Conservation (phyloP, 177 flowering plant genomes). For the Telopea speciosissima region DNA sequence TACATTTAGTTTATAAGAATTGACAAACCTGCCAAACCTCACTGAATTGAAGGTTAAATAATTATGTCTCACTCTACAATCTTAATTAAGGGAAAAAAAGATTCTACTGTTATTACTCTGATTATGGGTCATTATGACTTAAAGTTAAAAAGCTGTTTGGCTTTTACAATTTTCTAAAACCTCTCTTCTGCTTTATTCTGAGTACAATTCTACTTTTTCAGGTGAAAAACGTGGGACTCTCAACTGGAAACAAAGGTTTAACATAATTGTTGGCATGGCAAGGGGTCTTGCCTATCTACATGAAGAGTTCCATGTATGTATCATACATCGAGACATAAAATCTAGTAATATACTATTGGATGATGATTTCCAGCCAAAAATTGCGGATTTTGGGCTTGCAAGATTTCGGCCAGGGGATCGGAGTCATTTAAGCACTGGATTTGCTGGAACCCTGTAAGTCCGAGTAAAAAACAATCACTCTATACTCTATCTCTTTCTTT, state of each 20-base stretch:
- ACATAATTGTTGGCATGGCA: conserved; percentile 45
- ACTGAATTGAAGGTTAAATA: too few species aligned
- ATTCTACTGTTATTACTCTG: too few species aligned
- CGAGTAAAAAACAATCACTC: too few species aligned
- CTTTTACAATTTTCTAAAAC: too few species aligned
- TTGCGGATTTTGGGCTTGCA: conserved; percentile 62
- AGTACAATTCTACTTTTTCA: not conserved
- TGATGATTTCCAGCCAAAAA: conserved; percentile 41
- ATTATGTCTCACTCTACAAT: too few species aligned
- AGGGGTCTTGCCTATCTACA: conserved; percentile 54
- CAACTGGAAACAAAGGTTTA: conserved; percentile 44
- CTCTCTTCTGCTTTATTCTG: too few species aligned
- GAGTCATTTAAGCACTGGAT: conserved; percentile 47
- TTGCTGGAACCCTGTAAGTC: conserved; percentile 64
- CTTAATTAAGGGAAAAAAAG: too few species aligned
- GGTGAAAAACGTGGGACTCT: conserved; percentile 36
- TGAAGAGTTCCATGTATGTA: conserved; percentile 42
- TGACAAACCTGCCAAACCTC: too few species aligned
- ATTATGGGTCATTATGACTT: too few species aligned
- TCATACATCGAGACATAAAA: conserved; percentile 58
- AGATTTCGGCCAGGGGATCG: conserved; percentile 45
- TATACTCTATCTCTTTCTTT: too few species aligned
- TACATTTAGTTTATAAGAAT: too few species aligned
- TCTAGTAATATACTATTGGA: conserved; percentile 49
- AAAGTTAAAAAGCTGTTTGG: too few species aligned